These are phyloP conservation scores for Purpureocillium takamizusanense DNA, from an alignment of 2,329 filamentous ascomycete species.

Conservation along the genomic window DNA sequence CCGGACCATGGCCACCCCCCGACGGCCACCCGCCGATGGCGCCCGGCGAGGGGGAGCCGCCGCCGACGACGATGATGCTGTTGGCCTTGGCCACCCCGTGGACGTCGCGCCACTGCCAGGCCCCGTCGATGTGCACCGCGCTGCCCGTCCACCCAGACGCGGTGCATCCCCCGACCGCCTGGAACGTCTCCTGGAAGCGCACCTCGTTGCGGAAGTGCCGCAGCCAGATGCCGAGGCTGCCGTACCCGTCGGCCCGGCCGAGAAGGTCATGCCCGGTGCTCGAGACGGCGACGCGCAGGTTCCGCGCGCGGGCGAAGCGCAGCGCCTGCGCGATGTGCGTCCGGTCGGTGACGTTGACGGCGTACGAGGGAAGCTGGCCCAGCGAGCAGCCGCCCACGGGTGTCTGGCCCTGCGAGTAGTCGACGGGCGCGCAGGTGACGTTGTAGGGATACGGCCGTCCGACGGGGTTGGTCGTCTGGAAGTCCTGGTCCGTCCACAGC, in stretches of 20 bases:
- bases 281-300: slow-evolving; percentile 30
- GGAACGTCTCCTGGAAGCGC: slow-evolving; percentile 14
- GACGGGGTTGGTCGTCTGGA: slow-evolving; percentile 14
- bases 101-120: slow-evolving; percentile 23
- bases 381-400: slow-evolving; percentile 9
- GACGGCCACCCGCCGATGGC: slow-evolving; percentile 26
- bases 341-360: slow-evolving; percentile 12
- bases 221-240: slow-evolving; percentile 21
- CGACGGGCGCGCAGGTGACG: slow-evolving; percentile 17
- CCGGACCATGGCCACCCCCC: slow-evolving; percentile 31
- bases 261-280: slow-evolving; percentile 34
- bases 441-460: slow-evolving; percentile 17
- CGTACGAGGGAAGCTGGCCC: slow-evolving; percentile 13
- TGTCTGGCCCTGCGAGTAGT: slow-evolving; percentile 8
- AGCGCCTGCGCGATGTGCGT: slow-evolving; percentile 30
- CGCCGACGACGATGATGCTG: slow-evolving; percentile 25
- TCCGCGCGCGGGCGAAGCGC: slow-evolving; percentile 17
- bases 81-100: slow-evolving; percentile 18
- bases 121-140: slow-evolving; percentile 25
- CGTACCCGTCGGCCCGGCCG: slow-evolving; percentile 22
- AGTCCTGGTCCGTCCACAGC: slow-evolving; percentile 17
- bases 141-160: slow-evolving; percentile 19
- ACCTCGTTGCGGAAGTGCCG: slow-evolving; percentile 22
- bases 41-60: slow-evolving; percentile 16
- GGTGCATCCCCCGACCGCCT: slow-evolving; percentile 11